Base-by-base conservation (phyloP, 495 filamentous ascomycete genomes). In the Podospora fimiseda region DNA sequence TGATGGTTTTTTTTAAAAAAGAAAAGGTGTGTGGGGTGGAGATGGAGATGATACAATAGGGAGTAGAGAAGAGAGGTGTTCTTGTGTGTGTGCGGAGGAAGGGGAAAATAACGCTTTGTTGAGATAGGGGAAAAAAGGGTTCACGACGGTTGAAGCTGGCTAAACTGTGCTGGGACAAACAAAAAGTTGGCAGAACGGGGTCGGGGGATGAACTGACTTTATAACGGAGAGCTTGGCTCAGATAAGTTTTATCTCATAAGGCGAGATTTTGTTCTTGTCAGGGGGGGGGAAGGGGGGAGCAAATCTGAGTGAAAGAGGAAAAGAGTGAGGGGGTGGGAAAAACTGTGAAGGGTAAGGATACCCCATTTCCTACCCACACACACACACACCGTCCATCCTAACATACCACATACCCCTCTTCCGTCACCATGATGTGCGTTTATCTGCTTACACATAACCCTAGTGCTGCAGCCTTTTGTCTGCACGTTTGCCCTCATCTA, bases 211-310 rank as follows among this genome's bases (percentile, higher is more conserved):
- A 18, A 11, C 14, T 24, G 56, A 44, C 60, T 59, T 65, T 65
- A 63, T 60, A 55, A 39, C 50, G 51, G 59, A 61, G 24, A 52
- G 48, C 51, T 52, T 45, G 60, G 48, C 53, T 55, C 43, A 13
- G 48, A n/a, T n/a, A n/a, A 46, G 56, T 27, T 38, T 59, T 46
- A 54, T 54, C 43, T 44, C 51, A 57, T 53, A 57, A 60, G 60
- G 60, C 56, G 50, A 52, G 36, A 43, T 13, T 33, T 18, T 33
- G n/a, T n/a, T n/a, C n/a, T n/a, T n/a, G n/a, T n/a, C n/a, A n/a
- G n/a, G n/a, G n/a, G n/a, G 18, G 41, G 27, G 47, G 30, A 9
- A 22, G 23, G 39, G 46, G 41, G 19, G 20, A 5, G 9, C n/a
- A 41, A 20, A 36, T 27, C 16, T 38, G 20, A 27, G 13, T 33